Evolutionary conservation across 2,329 filamentous ascomycete genomes (phyloP), one percentile per base, ranked within the genome.

Genomic region (Malbranchea zuffiana): DNA sequence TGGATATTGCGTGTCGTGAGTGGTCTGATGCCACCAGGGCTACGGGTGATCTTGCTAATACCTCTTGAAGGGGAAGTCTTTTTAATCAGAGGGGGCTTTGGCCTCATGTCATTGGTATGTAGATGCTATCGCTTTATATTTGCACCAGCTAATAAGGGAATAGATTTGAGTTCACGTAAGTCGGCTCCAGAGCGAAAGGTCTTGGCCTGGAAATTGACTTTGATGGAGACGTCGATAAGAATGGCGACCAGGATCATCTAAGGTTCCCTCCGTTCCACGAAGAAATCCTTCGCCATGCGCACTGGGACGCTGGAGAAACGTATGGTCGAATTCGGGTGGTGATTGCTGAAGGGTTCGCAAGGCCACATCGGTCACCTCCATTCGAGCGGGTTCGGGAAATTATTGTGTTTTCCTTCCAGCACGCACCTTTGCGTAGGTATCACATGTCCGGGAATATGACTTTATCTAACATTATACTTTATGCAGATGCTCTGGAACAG

Each of bases 321-420:
- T 57, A 80, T 13, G 83, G 84, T 5, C 74, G 83, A 5, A 80
- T 93, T 60, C 85, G 80, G 53, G 58, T 92, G 17, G 57, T 86
- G 37, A 71, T 93, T 40, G 77, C 80, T 32, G 83, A 88, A 52
- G 78, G 82, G 0, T 76, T 85, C 40, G 65, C 69, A 6, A 65
- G 75, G 24, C 60, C 57, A 6, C 51, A 57, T 46, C 59, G 61
- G 19, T 52, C 47, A 5, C 60, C 56, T 4, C 71, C 74, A 0
- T 74, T 82, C 45, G 76, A 83, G 48, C 66, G 75, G 26, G 64
- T 82, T 44, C 81, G 79, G 51, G 83, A 87, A 49, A 59, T 85
- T 29, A 72, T 86, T 16, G 72, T 73, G 10, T 90, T 93, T 57
- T 79, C 84, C 1, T 93, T 92, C 50, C 82, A 90, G 51, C 82